Evolutionary conservation across 2,329 filamentous ascomycete genomes (phyloP).

Genomic region (Botrytis byssoidea): DNA sequence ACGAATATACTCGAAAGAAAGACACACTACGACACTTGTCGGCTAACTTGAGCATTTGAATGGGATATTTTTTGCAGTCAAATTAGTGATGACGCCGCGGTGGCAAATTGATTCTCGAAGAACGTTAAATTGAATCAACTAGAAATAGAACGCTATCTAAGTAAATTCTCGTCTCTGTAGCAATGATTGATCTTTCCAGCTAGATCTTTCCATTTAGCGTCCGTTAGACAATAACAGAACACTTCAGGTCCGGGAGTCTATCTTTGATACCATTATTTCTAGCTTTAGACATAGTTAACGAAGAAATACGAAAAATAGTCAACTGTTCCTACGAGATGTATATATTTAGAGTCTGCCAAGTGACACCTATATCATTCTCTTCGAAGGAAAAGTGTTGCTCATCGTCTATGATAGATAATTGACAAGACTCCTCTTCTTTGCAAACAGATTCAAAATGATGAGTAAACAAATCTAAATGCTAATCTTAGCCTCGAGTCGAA

Average conservation of each 20-base stretch:
- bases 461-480: background rate
- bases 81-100: background rate
- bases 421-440: background rate
- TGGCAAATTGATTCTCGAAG: background rate
- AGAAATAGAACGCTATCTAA: background rate
- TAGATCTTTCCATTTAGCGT: background rate
- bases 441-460: background rate
- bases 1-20: background rate
- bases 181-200: background rate
- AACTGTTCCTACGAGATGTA: background rate
- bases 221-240: background rate
- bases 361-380: background rate
- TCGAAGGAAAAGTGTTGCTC: no score
- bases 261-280: background rate
- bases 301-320: no score
- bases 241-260: background rate
- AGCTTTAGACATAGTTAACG: background rate
- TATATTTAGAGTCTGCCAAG: background rate
- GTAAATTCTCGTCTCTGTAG: background rate
- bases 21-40: background rate
- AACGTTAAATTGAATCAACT: background rate
- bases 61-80: background rate
- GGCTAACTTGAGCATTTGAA: background rate
- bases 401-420: background rate
- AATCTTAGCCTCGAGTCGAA: background rate